A percentile compares a stretch with the other conserved stretches of the same genome.
Conservation (phyloP, 1,284 basidiomycete genomes). For the Volvariella volvacea region DNA sequence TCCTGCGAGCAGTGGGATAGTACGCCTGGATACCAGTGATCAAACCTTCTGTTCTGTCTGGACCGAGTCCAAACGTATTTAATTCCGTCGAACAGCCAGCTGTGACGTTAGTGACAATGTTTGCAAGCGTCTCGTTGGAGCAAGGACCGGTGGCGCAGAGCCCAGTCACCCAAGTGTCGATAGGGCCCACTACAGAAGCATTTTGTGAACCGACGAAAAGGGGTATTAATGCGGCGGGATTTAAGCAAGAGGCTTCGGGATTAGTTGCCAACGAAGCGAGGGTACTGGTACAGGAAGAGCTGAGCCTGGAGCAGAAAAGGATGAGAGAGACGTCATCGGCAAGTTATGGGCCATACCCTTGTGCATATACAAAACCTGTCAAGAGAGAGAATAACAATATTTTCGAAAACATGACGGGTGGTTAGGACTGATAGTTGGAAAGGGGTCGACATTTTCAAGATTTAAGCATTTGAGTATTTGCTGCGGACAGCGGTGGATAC, state of each 20-base stretch:
- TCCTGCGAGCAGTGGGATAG: conserved; percentile 49
- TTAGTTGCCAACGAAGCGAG: conserved; percentile 35
- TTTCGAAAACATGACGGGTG: conserved; percentile 8
- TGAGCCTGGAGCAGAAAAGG: neutral
- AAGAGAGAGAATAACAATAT: conserved; percentile 16
- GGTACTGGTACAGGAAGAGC: conserved; percentile 28
- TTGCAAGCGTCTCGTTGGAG: conserved; percentile 41
- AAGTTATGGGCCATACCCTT: conserved; percentile 32
- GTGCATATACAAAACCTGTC: conserved; percentile 36
- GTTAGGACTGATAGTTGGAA: conserved; percentile 5
- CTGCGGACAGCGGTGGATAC: neutral
- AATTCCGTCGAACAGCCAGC: conserved; percentile 50
- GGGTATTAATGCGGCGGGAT: conserved; percentile 37
- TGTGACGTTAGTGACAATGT: conserved; percentile 41
- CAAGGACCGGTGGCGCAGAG: conserved; percentile 51
- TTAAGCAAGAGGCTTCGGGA: conserved; percentile 46
- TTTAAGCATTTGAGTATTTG: neutral
- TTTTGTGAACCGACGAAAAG: conserved; percentile 28
- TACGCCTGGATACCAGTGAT: conserved; percentile 32
- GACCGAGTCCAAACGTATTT: conserved; percentile 21
- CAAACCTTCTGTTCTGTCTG: conserved; percentile 16
- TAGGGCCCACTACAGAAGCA: conserved; percentile 40
- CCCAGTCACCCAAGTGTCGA: conserved; percentile 53
- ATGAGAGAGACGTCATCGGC: too few relatives aligned
- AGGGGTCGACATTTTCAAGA: conserved; percentile 3